Evolutionary conservation across 2,329 filamentous ascomycete species (phyloP).

Genomic region (Nakataea oryzae): DNA sequence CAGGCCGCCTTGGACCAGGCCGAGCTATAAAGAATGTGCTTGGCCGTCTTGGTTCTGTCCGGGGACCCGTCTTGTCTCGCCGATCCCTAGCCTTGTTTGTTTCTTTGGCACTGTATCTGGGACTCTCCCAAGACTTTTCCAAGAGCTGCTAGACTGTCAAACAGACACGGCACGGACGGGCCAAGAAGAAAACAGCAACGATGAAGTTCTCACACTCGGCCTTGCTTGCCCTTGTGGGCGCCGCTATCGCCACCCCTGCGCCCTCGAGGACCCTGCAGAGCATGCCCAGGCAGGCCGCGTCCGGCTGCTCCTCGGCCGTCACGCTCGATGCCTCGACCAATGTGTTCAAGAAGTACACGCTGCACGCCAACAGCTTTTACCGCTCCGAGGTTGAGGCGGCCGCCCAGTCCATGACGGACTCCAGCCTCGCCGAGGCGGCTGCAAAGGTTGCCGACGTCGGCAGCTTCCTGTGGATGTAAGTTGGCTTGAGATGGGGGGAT

Average conservation of each 20-base stretch:
- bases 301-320: slow-evolving; percentile 23
- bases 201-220: slow-evolving; percentile 26
- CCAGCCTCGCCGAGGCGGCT: slow-evolving; percentile 17
- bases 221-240: slow-evolving; percentile 22
- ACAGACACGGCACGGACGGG: slow-evolving; percentile 5
- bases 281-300: slow-evolving; percentile 16
- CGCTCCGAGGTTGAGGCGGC: slow-evolving; percentile 25
- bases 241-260: slow-evolving; percentile 19
- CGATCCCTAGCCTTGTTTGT: background rate
- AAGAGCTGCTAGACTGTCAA: background rate
- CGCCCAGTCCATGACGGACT: slow-evolving; percentile 16
- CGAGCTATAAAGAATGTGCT: background rate
- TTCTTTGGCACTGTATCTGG: background rate
- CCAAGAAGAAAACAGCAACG: slow-evolving; percentile 10
- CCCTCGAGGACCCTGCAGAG: slow-evolving; percentile 17
- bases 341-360: slow-evolving; percentile 24
- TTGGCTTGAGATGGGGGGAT: background rate
- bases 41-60: background rate
- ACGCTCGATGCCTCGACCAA: slow-evolving; percentile 26
- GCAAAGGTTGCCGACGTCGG: slow-evolving; percentile 25
- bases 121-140: slow-evolving; percentile 4
- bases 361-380: slow-evolving; percentile 28
- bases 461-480: slow-evolving; percentile 28
- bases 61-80: background rate
- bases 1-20: background rate